A percentile compares a stretch with the other conserved stretches of the same genome.
Evolutionary conservation across 805 yeast genomes (phyloP).

Genomic region (Jamesozyma spencerorum): DNA sequence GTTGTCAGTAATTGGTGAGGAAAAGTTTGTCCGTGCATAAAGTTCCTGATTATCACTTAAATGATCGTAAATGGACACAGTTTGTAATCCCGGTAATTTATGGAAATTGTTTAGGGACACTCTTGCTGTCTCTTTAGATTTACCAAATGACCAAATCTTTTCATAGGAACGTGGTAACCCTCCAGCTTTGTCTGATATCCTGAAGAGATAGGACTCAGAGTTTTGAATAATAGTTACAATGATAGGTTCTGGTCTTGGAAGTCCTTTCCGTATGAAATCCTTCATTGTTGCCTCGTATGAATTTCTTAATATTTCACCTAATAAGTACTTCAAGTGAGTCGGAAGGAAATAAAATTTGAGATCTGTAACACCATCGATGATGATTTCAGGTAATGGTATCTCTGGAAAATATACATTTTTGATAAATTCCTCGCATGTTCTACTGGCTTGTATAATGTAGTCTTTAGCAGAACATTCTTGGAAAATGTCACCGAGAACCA

Average conservation of each 20-base stretch:
- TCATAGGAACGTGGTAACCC: slow-evolving; percentile 53
- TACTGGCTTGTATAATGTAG: slow-evolving; percentile 49
- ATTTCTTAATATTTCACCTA: slow-evolving; percentile 83
- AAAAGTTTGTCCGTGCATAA: too few species aligned
- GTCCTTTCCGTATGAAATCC: slow-evolving; percentile 31
- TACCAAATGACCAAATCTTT: slow-evolving; percentile 82
- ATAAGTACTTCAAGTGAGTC: slow-evolving; percentile 74
- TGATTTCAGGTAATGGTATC: slow-evolving; percentile 59
- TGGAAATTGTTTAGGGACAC: slow-evolving; percentile 59
- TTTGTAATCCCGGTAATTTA: slow-evolving; percentile 52
- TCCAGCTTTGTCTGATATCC: slow-evolving; percentile 86
- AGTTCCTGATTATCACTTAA: slow-evolving; percentile 2
- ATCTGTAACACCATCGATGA: slow-evolving; percentile 63
- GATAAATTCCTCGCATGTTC: slow-evolving; percentile 43
- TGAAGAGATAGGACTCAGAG: slow-evolving; percentile 56
- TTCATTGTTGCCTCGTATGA: slow-evolving; percentile 73
- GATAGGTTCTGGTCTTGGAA: slow-evolving; percentile 56
- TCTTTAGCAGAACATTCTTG: slow-evolving; percentile 67
- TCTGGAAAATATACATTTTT: slow-evolving; percentile 42
- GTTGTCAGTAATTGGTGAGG: too few species aligned
- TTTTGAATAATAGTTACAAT: slow-evolving; percentile 63
- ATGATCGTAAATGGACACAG: slow-evolving; percentile 29
- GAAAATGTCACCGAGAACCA: slow-evolving; percentile 71
- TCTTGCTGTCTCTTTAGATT: slow-evolving; percentile 50
- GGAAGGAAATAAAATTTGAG: slow-evolving; percentile 73